Percentiles rank a stretch among this genome's conserved stretches.
These are phyloP conservation scores for Erigeron canadensis DNA, from an alignment of 129 eudicot genomes.

Conservation along the genomic window DNA sequence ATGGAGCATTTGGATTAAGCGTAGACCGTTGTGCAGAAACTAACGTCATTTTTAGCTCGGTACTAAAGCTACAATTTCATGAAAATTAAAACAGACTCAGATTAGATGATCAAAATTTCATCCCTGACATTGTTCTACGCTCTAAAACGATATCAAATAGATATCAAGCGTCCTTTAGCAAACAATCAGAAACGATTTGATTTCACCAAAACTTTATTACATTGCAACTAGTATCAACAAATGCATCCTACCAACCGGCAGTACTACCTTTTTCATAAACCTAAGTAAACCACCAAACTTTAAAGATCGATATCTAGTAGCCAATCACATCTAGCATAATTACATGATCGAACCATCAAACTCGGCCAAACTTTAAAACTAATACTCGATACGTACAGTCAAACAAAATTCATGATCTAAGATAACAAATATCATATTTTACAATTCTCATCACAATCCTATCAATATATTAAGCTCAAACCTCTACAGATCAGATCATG, in stretches of 20 bases:
- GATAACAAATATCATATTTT: neutral
- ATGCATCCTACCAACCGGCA: neutral
- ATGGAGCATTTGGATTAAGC: conserved; percentile 86
- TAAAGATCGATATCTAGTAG: neutral
- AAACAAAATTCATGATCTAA: conserved; percentile 5
- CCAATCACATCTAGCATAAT: conserved; percentile 4
- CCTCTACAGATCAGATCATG: too few species aligned
- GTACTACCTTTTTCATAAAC: neutral
- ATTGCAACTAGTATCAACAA: neutral
- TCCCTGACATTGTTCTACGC: neutral
- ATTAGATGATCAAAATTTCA: too few species aligned
- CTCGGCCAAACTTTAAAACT: neutral
- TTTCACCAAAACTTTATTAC: conserved; percentile 2
- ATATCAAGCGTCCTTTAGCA: neutral
- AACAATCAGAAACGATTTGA: neutral
- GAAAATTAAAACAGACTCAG: neutral
- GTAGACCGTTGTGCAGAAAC: conserved; percentile 65
- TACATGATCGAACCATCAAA: neutral
- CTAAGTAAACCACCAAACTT: neutral
- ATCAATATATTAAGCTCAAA: neutral
- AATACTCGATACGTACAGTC: neutral
- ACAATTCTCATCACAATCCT: neutral
- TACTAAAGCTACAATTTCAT: conserved; percentile 2
- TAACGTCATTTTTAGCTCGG: conserved; percentile 47
- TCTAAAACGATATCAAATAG: neutral